Evolutionary conservation across 371 early-diverging fungal genomes (phyloP).

Genomic region (Catenaria anguillulae): DNA sequence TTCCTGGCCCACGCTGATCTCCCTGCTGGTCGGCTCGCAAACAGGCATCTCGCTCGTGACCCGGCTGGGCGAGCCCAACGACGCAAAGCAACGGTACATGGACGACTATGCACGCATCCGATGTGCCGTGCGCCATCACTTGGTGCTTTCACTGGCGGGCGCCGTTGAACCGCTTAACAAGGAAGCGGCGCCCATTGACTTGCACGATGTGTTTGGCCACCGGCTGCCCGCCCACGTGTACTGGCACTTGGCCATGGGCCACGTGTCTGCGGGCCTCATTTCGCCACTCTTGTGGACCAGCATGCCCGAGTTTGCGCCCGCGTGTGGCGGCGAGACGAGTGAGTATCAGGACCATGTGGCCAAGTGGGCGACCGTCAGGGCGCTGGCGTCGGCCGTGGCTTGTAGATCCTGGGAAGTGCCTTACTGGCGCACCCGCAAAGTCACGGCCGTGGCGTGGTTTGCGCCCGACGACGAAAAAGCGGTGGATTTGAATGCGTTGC

Average conservation of each 20-base stretch:
- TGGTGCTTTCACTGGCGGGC: constrained; percentile 52
- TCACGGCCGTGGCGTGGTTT: constrained; percentile 42
- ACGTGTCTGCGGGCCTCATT: constrained; percentile 28
- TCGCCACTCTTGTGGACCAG: constrained; percentile 38
- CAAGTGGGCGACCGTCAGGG: constrained; percentile 15
- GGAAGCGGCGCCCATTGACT: constrained; percentile 52
- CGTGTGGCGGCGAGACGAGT: constrained; percentile 61
- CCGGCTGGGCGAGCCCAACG: constrained; percentile 13
- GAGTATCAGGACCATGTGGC: constrained; percentile 35
- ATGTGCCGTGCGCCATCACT: constrained; percentile 55
- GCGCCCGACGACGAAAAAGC: constrained; percentile 36
- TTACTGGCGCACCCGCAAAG: constrained; percentile 46
- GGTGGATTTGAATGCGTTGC: constrained; percentile 18
- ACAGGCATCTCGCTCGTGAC: background rate
- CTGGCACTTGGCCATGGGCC: constrained; percentile 52
- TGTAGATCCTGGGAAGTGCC: constrained; percentile 43
- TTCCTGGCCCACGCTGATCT: background rate
- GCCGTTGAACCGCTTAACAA: constrained; percentile 49
- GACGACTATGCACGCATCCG: constrained; percentile 56
- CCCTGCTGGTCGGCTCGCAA: background rate
- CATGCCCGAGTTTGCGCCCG: constrained; percentile 53
- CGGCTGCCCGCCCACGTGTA: constrained; percentile 59
- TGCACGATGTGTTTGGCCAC: constrained; percentile 69
- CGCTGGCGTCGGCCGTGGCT: constrained; percentile 15
- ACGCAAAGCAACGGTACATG: constrained; percentile 41